These are phyloP conservation scores for Leccinum imitatum DNA, from an alignment of 768 basidiomycete genomes.

Conservation along the genomic window DNA sequence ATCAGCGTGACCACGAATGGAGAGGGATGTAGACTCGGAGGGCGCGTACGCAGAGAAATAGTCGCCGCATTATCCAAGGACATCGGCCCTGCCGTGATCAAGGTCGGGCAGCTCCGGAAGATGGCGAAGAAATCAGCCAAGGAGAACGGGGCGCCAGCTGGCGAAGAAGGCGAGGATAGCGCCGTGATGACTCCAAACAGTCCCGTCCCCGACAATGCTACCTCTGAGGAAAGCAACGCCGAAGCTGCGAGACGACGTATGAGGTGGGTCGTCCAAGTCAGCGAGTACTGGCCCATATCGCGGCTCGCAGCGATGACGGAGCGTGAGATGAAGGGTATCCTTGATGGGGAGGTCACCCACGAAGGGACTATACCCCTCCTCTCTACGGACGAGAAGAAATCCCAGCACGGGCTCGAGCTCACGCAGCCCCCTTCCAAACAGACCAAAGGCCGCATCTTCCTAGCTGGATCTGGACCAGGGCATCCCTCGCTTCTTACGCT, in stretches of 20 bases:
- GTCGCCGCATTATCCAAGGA: constrained; percentile 70
- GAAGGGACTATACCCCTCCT: constrained; percentile 10
- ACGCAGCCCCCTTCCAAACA: constrained; percentile 15
- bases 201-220: constrained; percentile 48
- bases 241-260: constrained; percentile 66
- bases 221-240: constrained; percentile 34
- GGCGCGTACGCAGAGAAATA: constrained; percentile 79
- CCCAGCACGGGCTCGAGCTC: constrained; percentile 30
- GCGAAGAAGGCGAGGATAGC: constrained; percentile 54
- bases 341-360: constrained; percentile 39
- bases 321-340: constrained; percentile 63
- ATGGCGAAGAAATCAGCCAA: constrained; percentile 42
- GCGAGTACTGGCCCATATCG: constrained; percentile 92
- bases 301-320: constrained; percentile 69
- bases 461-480: constrained; percentile 94
- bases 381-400: constrained; percentile 37
- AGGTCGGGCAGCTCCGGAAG: constrained; percentile 66
- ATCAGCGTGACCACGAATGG: constrained; percentile 91
- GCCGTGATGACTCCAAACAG: constrained; percentile 59
- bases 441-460: constrained; percentile 68
- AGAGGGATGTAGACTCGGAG: constrained; percentile 81
- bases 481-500: constrained; percentile 90
- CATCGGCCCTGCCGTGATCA: constrained; percentile 71
- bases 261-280: constrained; percentile 93
- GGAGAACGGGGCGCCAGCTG: constrained; percentile 14